Evolutionary conservation across 2,329 filamentous ascomycete species (phyloP), one percentile per base, ranked within the genome.

Genomic region (Teratosphaeria viscida): DNA sequence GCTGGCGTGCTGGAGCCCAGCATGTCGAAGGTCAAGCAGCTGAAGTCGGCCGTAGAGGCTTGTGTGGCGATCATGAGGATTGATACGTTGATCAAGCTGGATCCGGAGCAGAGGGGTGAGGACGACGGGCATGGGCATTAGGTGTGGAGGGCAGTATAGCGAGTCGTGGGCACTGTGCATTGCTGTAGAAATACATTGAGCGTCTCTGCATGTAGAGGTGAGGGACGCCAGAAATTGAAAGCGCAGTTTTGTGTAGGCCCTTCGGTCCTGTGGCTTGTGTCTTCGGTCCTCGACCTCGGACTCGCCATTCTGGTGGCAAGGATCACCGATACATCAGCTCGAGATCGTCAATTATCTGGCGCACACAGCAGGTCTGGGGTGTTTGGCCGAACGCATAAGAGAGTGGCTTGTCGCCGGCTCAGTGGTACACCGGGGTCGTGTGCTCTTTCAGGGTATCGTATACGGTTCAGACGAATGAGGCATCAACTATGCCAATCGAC

Each of bases 31-130:
- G 84, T 99, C 67, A 88, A 92, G 77, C 94, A 97, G 81, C 81
- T 99, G 72, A 99, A 99, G 87, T 95, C 89, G 77, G 94, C 94
- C 32, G 94, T 99, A 56, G 94, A 99, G 79, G 94, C 94, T 59
- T 97, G 94, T 76, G 95, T 99, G 76, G 89, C 91, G 72, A 97
- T 99, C 74, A 97, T 99, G 94, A 85, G 94, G 71, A 99, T 99
- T 73, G 94, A 99, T 79, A 97, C 94, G 65, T 82, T 99, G 77
- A 97, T 99, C 78, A 95, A 95, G 81, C 79, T 99, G 75, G 94
- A 99, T 81, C 92, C 92, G 19, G 91, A 96, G 80, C 83, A 87
- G 79, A 82, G 83, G 72, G 84, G 84, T 66, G 88, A 95, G 77
- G 89, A 94, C 70, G 91, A 69, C 65, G 72, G 73, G 55, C 75